These are phyloP conservation scores for Bombardia bombarda DNA, from an alignment of 495 filamentous ascomycete genomes.

Conservation along the genomic window DNA sequence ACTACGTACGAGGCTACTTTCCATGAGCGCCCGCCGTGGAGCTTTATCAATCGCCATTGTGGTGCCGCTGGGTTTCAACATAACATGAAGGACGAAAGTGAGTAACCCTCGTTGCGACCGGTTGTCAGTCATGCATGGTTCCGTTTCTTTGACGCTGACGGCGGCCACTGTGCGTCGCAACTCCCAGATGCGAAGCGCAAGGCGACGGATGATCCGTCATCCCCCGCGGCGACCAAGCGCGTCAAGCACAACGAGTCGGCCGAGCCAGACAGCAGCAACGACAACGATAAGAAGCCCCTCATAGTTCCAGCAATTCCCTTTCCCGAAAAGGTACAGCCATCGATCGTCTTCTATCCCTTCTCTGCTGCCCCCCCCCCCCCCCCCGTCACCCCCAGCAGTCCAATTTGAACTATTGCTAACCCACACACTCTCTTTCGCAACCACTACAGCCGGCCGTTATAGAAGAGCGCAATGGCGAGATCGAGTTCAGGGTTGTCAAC, in stretches of 20 bases:
- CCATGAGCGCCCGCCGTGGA: no score
- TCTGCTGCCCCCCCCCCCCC: not conserved
- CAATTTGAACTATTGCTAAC: constrained; percentile 2
- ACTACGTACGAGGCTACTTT: no score
- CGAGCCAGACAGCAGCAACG: constrained; percentile 26
- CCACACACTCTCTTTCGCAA: not conserved
- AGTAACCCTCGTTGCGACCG: no score
- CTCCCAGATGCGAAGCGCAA: constrained; percentile 63
- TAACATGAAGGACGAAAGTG: constrained; percentile 42
- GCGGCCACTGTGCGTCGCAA: not conserved
- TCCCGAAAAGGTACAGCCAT: constrained; percentile 79
- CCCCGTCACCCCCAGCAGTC: not conserved
- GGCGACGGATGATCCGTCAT: constrained; percentile 61
- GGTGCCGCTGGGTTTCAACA: constrained; percentile 10
- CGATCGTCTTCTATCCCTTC: no score
- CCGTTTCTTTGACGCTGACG: not conserved
- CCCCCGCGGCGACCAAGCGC: constrained; percentile 56
- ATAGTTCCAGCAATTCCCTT: constrained; percentile 58
- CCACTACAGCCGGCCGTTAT: constrained; percentile 68
- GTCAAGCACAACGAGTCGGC: constrained; percentile 49
- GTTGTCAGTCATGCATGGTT: constrained; percentile 1
- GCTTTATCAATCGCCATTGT: constrained; percentile 6
- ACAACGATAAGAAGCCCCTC: constrained; percentile 37
- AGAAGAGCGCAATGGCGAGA: constrained; percentile 91
- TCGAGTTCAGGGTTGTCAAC: constrained; percentile 96